Percentiles rank a stretch among this genome's conserved stretches.
These are phyloP conservation scores for Fraxinus quadrangulata DNA, from an alignment of 257 asterid genomes.

Conservation along the genomic window DNA sequence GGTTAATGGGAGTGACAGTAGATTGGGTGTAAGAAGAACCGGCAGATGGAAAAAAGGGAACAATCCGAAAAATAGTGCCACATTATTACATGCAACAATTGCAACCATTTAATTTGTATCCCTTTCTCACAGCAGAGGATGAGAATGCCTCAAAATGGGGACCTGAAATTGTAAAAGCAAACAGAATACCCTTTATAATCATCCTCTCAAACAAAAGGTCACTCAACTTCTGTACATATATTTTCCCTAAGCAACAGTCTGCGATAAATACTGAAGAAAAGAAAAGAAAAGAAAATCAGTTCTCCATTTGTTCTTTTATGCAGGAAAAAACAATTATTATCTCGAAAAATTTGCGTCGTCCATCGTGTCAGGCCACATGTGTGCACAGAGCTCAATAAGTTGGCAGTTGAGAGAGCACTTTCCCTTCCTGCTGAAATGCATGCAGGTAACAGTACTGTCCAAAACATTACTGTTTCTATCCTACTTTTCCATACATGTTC, in stretches of 20 bases:
- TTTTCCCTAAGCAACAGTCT: slow-evolving; percentile 34
- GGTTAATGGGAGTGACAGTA: slow-evolving; percentile 2
- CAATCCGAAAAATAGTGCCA: too few relatives aligned
- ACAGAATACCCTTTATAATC: slow-evolving; percentile 34
- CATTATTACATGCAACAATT: too few relatives aligned
- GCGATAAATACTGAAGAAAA: slow-evolving; percentile 11
- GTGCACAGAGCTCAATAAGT: slow-evolving; percentile 40
- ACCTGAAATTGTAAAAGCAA: slow-evolving; percentile 31
- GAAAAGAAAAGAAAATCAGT: slow-evolving; percentile 34
- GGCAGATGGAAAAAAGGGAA: slow-evolving; percentile 17
- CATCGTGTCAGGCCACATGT: slow-evolving; percentile 39
- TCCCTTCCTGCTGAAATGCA: slow-evolving; percentile 30
- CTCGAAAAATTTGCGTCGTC: slow-evolving; percentile 24
- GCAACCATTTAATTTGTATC: slow-evolving; percentile 70
- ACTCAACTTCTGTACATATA: slow-evolving; percentile 35
- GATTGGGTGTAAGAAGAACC: not conserved
- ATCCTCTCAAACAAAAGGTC: slow-evolving; percentile 43
- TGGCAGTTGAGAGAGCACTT: slow-evolving; percentile 27
- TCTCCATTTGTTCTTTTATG: slow-evolving; percentile 28
- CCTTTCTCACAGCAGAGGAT: slow-evolving; percentile 48
- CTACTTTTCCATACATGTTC: slow-evolving; percentile 2
- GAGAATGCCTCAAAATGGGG: slow-evolving; percentile 66
- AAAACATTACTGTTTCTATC: not conserved
- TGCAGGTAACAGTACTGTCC: slow-evolving; percentile 20
- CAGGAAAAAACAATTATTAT: slow-evolving; percentile 21